A percentile compares a stretch with the other conserved stretches of the same genome.
Conservation (phyloP, 129 eudicot genomes). For the Centrapalus pauciflorus region DNA sequence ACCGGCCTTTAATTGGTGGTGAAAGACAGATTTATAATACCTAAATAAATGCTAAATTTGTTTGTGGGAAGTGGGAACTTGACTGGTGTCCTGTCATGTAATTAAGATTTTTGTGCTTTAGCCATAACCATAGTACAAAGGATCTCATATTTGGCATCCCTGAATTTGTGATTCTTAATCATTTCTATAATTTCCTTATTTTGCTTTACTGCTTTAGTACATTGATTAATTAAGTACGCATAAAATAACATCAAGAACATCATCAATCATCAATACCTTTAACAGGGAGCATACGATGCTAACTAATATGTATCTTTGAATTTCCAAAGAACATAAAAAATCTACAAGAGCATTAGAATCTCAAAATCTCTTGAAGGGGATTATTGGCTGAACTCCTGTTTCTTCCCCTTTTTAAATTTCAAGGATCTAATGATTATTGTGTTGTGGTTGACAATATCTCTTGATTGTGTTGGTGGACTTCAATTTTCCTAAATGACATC, state of each 20-base stretch:
- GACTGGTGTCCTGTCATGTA: neutral
- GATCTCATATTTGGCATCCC: neutral
- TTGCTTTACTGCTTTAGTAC: neutral
- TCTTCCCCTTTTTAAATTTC: neutral
- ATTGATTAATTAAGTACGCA: neutral
- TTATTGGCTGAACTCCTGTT: neutral
- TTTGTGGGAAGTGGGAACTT: slow-evolving; percentile 6
- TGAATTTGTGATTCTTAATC: neutral
- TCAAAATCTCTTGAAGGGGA: neutral
- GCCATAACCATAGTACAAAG: neutral
- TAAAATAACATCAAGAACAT: neutral
- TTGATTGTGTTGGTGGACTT: slow-evolving; percentile 8
- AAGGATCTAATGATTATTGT: neutral
- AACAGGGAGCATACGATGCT: slow-evolving; percentile 1
- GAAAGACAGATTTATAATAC: neutral
- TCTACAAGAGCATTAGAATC: neutral
- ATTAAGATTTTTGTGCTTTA: neutral
- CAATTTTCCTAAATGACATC: slow-evolving; percentile 11
- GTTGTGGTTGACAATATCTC: slow-evolving; percentile 4
- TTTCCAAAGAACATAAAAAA: neutral
- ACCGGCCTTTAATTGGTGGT: neutral
- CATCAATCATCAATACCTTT: neutral
- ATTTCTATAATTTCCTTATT: neutral
- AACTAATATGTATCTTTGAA: neutral
- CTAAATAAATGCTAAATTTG: neutral